Base-by-base conservation (phyloP, 768 basidiomycete genomes). In the Hericium alpestre region DNA sequence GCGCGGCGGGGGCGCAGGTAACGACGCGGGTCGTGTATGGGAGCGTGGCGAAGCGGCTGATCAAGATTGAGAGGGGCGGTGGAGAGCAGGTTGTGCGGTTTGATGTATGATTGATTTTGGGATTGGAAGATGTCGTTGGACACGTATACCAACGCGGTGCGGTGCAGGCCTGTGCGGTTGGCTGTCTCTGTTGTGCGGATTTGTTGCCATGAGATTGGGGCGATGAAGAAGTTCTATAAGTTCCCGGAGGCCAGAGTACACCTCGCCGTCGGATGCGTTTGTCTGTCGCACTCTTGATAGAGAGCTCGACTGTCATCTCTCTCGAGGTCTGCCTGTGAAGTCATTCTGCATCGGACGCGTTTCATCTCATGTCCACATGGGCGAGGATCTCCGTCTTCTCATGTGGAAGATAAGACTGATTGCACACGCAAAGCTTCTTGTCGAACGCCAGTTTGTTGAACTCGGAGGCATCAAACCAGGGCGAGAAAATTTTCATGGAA, bases 21-120 rank as follows among this genome's bases (percentile, higher is more conserved):
- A 73, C 80, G 11, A 84, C 80, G 9, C 74, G 85, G 43, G 79
- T 86, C 15, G 67, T 90, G 12, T 91, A 88, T 64, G 81, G 76
- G 1, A 89, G 88, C 65, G 86, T 90, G n/a, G 89, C 86, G 15
- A 91, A 90, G 71, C 75, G 86, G 59, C 70, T 91, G 53, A 66
- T 91, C 58, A 86, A 80, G 69, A 88, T 90, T 61, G 88, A 90
- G 53, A 74, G 89, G 46, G 80, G 86, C 18, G 79, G 81, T 4
- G 78, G 87, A 38, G 87, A 87, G 65, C 88, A 91, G 66, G 74
- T 82, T 7, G 86, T 90, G 23, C 79, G 79, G 59, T 91, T 90
- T 66, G 83, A 88, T 66, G 63, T 79, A 48, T 83, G 57, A 63
- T 7, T 4, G 18, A 3, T 13, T 57, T 8, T 16, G 18, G 3